Conservation (phyloP, 2,329 filamentous ascomycete genomes). For the Fusarium sp. region DNA sequence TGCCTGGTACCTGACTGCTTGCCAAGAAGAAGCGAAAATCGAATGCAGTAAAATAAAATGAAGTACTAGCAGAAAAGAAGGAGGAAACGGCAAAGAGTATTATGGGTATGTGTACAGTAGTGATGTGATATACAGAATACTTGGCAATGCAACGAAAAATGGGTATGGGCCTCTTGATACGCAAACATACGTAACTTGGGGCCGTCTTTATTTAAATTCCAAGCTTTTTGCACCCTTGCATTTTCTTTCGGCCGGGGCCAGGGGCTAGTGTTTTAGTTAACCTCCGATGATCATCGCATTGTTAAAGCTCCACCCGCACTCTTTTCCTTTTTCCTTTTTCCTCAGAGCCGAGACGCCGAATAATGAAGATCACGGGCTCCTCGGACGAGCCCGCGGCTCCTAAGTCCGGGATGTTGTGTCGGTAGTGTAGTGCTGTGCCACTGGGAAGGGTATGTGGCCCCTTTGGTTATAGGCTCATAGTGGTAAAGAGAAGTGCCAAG, state of each 20-base stretch:
- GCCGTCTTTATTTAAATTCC: background rate
- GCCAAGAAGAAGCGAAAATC: background rate
- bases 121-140: background rate
- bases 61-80: no score
- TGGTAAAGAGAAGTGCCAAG: background rate
- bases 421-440: no score
- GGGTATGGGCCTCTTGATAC: background rate
- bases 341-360: background rate
- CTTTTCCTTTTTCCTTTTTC: no score
- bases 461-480: no score
- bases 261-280: background rate
- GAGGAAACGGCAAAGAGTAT: no score
- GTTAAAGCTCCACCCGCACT: slow-evolving; percentile 17
- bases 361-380: background rate
- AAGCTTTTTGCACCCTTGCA: background rate
- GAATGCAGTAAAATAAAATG: no score
- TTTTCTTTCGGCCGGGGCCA: background rate
- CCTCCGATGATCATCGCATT: background rate
- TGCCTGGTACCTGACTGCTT: background rate
- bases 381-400: slow-evolving; percentile 19
- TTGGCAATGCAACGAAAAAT: slow-evolving; percentile 10
- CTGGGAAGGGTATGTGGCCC: no score
- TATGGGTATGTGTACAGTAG: background rate
- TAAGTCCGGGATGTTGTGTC: slow-evolving; percentile 13
- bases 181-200: background rate